These are phyloP conservation scores for Diaporthe sp. DNA, from an alignment of 2,329 filamentous ascomycete species.

Conservation along the genomic window DNA sequence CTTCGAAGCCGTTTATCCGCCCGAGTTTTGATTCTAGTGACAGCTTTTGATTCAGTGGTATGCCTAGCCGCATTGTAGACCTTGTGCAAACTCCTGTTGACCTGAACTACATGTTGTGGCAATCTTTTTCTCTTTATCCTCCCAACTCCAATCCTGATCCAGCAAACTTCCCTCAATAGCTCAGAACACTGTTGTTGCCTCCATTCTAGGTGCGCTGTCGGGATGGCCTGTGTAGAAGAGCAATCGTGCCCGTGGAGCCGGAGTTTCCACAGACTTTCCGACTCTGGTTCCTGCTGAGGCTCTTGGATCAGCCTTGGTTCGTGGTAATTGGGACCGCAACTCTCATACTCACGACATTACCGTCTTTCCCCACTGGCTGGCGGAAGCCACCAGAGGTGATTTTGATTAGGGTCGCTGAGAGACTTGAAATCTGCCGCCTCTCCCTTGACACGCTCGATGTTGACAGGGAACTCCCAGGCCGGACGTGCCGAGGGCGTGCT, in stretches of 20 bases:
- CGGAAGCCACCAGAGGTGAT: too few relatives aligned
- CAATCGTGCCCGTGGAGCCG: accelerated
- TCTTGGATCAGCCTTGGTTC: not conserved
- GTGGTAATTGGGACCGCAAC: accelerated
- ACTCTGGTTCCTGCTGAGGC: not conserved
- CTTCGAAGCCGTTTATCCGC: too few relatives aligned
- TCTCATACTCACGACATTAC: not conserved
- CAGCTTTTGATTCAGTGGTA: too few relatives aligned
- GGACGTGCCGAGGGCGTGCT: not conserved
- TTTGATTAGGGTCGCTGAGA: too few relatives aligned
- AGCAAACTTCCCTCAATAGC: not conserved
- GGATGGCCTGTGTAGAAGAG: too few relatives aligned
- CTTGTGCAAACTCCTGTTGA: not conserved
- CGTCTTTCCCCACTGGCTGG: too few relatives aligned
- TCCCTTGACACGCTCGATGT: not conserved
- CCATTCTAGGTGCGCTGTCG: not conserved
- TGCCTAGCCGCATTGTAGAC: accelerated
- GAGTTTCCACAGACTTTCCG: not conserved
- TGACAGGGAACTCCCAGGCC: too few relatives aligned
- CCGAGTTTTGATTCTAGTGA: not conserved
- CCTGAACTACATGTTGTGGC: not conserved
- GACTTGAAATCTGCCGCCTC: not conserved
- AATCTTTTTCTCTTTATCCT: not conserved
- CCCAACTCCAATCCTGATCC: not conserved
- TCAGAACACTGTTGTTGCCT: not conserved